phyloP scores from a whole-genome alignment of 257 asterid genomes.

The Penstemon barbatus region DNA sequence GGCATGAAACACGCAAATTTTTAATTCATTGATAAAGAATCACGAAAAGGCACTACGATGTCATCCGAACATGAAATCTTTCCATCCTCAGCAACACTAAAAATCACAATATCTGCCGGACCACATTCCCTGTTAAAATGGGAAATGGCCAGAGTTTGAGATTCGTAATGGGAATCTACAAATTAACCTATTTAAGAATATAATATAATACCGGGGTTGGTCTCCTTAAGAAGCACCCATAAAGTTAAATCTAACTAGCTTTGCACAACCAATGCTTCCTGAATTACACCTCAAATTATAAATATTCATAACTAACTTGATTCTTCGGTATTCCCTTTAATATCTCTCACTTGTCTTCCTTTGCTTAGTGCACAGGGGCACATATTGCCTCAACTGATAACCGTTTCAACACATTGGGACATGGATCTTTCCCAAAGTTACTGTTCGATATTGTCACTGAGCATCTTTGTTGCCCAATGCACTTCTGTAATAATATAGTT shows the following conservation, averaged over 20 bases:
- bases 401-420: slow-evolving; percentile 73
- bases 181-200: slow-evolving; percentile 33
- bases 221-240: slow-evolving; percentile 37
- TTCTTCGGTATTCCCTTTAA: slow-evolving; percentile 21
- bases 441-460: slow-evolving; percentile 67
- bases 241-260: slow-evolving; percentile 36
- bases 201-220: slow-evolving; percentile 23
- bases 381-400: slow-evolving; percentile 87
- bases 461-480: slow-evolving; percentile 72
- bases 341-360: slow-evolving; percentile 28
- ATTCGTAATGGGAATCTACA: slow-evolving; percentile 35
- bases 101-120: slow-evolving; percentile 32
- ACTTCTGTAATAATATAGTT: slow-evolving; percentile 51
- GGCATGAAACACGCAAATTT: slow-evolving; percentile 24
- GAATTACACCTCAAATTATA: slow-evolving; percentile 25
- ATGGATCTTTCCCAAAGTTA: slow-evolving; percentile 82
- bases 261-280: slow-evolving; percentile 32
- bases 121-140: slow-evolving; percentile 52
- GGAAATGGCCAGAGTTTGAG: slow-evolving; percentile 40
- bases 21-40: slow-evolving; percentile 18
- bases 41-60: slow-evolving; percentile 22
- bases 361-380: slow-evolving; percentile 37
- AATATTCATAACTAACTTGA: slow-evolving; percentile 29
- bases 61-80: slow-evolving; percentile 47
- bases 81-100: slow-evolving; percentile 30